phyloP scores from a whole-genome alignment of 306 rosid genomes.

The Acmispon strigosus region DNA sequence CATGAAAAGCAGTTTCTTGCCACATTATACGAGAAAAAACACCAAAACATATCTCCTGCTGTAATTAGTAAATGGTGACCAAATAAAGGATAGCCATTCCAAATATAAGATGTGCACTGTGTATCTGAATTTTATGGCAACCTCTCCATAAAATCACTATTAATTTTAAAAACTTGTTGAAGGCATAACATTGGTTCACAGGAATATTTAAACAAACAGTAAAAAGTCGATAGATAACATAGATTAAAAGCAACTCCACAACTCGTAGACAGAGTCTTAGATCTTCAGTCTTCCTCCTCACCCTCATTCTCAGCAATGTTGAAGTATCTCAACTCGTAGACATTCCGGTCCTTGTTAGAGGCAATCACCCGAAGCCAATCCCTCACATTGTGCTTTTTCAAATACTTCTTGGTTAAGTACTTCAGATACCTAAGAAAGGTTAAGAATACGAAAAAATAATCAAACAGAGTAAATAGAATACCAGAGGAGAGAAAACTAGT shows the following conservation, averaged over 20 bases:
- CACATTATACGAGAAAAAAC: neutral
- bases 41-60: neutral
- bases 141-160: slow-evolving; percentile 13
- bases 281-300: slow-evolving; percentile 71
- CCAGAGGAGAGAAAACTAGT: neutral
- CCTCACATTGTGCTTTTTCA: slow-evolving; percentile 93
- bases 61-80: neutral
- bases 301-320: slow-evolving; percentile 94
- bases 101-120: neutral
- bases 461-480: neutral
- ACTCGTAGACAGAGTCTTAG: neutral
- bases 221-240: slow-evolving; percentile 17
- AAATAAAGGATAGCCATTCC: neutral
- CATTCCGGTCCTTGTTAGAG: slow-evolving; percentile 80
- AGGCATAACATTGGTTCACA: neutral
- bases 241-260: slow-evolving; percentile 1
- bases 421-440: slow-evolving; percentile 55
- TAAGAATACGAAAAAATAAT: neutral
- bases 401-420: slow-evolving; percentile 84
- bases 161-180: neutral
- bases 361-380: slow-evolving; percentile 96
- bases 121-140: neutral
- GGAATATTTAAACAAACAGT: slow-evolving; percentile 18
- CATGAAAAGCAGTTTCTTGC: no score
- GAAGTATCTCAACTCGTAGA: slow-evolving; percentile 89